Evolutionary conservation across 345 rosid genomes (phyloP).

Genomic region (Laguncularia racemosa): DNA sequence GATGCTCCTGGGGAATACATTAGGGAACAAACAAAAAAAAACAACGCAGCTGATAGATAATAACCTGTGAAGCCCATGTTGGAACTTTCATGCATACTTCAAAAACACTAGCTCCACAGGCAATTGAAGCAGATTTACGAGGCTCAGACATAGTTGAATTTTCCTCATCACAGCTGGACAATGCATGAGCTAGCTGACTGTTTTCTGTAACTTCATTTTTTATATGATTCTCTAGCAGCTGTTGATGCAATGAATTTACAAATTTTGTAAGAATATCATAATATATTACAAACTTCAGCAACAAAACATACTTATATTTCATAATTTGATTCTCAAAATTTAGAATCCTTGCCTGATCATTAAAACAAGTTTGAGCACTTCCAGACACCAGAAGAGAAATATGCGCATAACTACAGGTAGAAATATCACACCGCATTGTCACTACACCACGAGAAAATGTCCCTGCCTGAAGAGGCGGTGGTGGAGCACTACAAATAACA

Average conservation of each 20-base stretch:
- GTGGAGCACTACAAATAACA: constrained; percentile 77
- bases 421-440: constrained; percentile 96
- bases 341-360: constrained; percentile 74
- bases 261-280: not conserved
- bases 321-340: not conserved
- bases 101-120: constrained; percentile 90
- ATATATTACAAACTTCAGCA: not conserved
- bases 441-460: constrained; percentile 96
- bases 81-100: constrained; percentile 95
- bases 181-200: constrained; percentile 62
- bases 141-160: constrained; percentile 53
- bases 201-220: constrained; percentile 85
- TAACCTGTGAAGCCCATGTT: constrained; percentile 97
- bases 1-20: not conserved
- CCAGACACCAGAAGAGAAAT: constrained; percentile 93
- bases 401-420: constrained; percentile 86
- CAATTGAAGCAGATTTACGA: constrained; percentile 85
- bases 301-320: not conserved
- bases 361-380: constrained; percentile 95
- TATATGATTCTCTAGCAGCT: constrained; percentile 96
- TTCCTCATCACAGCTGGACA: constrained; percentile 46
- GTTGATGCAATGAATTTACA: constrained; percentile 17
- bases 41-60: not conserved
- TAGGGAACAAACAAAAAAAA: constrained; percentile 4
- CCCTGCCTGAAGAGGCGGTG: constrained; percentile 99